Evolutionary conservation across 169 alveolate species (phyloP), one percentile per base, ranked within the genome.

Genomic region (Eimeria sp.): DNA sequence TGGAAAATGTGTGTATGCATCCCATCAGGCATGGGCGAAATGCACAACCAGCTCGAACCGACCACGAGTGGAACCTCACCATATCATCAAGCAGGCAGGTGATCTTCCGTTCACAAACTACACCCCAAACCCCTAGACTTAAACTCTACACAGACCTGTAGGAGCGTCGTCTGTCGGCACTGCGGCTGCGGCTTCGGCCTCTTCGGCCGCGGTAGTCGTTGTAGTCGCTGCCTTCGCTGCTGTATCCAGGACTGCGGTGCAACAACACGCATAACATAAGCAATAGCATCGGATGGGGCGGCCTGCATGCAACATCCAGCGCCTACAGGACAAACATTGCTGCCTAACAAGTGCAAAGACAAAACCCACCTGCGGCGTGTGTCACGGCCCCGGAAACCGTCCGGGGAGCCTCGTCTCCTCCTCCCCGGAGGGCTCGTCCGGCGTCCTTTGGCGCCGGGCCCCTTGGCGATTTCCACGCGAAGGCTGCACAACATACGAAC

Each of bases 141-240:
- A 14, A 78, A 16, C 63, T 76, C 16, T 25, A 27, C 13, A 45
- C 57, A 51, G 5, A 86, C 92, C 92, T 86, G 92, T 86, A 86
- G 47, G 92, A 86, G 9, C 92, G 92, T 11, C 92, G 57, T 45
- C 92, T 27, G 45, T 57, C 92, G 13, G n/a, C 43, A 25, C 92
- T 86, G 75, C 91, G 91, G 75, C 91, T 83, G 61, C 92, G 92
- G 80, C 92, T 86, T 5, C 92, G 92, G 58, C 92, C 92, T 63
- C 92, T 58, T 22, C 92, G 92, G 49, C 92, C 92, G 57, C 80
- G 76, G 63, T 86, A 63, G n/a, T 83, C 91, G 45, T 86, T 86
- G 92, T 86, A 86, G 40, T 86, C 92, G 92, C 92, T 86, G 40
- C 92, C 92, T 22, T 86, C 92, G 58, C 92, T 86, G 78, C 92